Base-by-base conservation (phyloP, 257 asterid genomes). In the Handroanthus guayacan region DNA sequence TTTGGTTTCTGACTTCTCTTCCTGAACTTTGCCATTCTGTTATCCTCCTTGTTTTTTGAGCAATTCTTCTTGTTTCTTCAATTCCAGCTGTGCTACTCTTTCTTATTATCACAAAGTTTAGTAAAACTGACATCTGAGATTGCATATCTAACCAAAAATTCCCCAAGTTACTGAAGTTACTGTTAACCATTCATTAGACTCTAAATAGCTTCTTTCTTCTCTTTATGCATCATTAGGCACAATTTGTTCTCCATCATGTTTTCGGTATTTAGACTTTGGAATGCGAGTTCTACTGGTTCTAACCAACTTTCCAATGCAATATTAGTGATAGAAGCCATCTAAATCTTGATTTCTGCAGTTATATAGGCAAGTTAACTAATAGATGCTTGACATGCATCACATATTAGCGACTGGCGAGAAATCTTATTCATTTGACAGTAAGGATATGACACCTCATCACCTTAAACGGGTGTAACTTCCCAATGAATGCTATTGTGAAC, bases 161-260 rank as follows among this genome's bases (percentile, higher is more conserved):
- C 9, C 18, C 20, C 58, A 14, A 52, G 8, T 52, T n/a, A 52
- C 6, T 3, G 20, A 52, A 52, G 58, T 52, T 52, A 52, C 58
- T 14, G 58, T 14, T 52, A 14, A 52, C 20, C n/a, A 1, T n/a
- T 6, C 58, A 52, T 31, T 68, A 2, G 47, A 11, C 34, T 8
- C 47, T 13, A 34, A 68, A 11, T 68, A 68, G 73, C 63, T 34
- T n/a, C 41, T 69, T 31, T 25, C 13, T n/a, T 50, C 5, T 51
- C 17, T 37, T 5, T 52, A 16, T 69, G 64, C 52, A 52, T 31
- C 64, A 69, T 9, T 38, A 54, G 20, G 51, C 38, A 54, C 38
- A 70, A 37, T 16, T 12, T 17, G 8, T 16, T 20, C 41, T 51
- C 74, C 72, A 20, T 16, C n/a, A 25, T 25, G 31, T 25, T 36